A percentile compares a stretch with the other conserved stretches of the same genome.
Conservation (phyloP, 805 yeast genomes). For the Yarrowia yakushimensis region DNA sequence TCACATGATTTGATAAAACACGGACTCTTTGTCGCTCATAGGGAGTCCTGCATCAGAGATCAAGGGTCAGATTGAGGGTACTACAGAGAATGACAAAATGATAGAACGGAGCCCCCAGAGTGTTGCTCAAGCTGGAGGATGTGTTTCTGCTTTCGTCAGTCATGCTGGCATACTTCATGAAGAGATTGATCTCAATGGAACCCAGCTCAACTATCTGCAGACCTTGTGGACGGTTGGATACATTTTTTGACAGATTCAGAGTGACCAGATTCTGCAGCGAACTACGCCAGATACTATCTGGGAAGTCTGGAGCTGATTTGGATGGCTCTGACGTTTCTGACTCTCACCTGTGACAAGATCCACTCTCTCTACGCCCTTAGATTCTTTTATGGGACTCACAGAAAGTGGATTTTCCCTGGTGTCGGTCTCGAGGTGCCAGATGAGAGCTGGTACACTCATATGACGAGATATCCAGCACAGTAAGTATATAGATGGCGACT, state of each 20-base stretch:
- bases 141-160: conserved; percentile 43
- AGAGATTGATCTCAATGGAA: conserved; percentile 43
- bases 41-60: too few relatives aligned
- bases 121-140: conserved; percentile 41
- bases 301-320: conserved; percentile 37
- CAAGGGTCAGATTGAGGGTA: too few relatives aligned
- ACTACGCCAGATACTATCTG: conserved; percentile 40
- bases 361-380: conserved; percentile 40
- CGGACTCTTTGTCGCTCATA: too few relatives aligned
- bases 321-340: conserved; percentile 39
- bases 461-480: too few relatives aligned
- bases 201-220: conserved; percentile 46
- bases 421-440: too few relatives aligned
- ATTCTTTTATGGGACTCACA: conserved; percentile 42
- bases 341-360: conserved; percentile 38
- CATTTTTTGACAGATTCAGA: conserved; percentile 33
- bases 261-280: conserved; percentile 33
- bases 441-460: too few relatives aligned
- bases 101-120: too few relatives aligned
- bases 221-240: conserved; percentile 30
- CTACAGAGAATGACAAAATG: too few relatives aligned
- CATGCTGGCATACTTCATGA: conserved; percentile 47
- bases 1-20: too few relatives aligned
- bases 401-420: conserved; percentile 48
- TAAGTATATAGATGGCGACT: too few relatives aligned